A percentile compares a stretch with the other conserved stretches of the same genome.
Conservation (phyloP, 306 rosid species). For the Vicia villosa region DNA sequence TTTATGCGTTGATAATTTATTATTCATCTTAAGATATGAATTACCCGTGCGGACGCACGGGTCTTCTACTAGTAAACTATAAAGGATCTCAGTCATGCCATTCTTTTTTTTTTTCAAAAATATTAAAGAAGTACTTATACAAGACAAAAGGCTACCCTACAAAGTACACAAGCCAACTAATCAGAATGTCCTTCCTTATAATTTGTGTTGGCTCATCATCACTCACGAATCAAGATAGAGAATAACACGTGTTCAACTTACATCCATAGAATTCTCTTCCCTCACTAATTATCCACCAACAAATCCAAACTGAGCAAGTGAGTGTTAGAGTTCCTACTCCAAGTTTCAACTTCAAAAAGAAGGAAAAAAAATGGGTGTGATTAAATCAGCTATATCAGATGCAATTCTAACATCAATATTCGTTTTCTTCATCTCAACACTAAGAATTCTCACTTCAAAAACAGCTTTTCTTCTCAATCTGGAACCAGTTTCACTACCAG, state of each 20-base stretch:
- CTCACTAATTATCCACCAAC: too few relatives aligned
- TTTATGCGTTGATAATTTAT: too few relatives aligned
- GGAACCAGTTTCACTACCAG: conserved; percentile 36
- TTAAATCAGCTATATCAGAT: conserved; percentile 33
- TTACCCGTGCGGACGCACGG: too few relatives aligned
- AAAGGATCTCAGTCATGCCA: not conserved
- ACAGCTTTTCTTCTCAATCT: conserved; percentile 41
- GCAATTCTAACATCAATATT: conserved; percentile 22
- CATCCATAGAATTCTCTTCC: too few relatives aligned
- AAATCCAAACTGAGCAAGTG: too few relatives aligned
- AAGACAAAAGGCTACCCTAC: not conserved
- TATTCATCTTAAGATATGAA: too few relatives aligned
- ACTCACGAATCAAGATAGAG: not conserved
- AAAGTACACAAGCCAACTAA: not conserved
- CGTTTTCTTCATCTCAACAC: conserved; percentile 44
- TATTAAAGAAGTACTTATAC: not conserved
- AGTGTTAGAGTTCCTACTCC: not conserved
- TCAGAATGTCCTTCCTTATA: not conserved
- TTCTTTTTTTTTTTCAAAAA: not conserved
- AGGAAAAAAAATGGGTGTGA: conserved; percentile 33
- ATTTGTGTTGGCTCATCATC: not conserved
- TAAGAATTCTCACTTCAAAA: conserved; percentile 40
- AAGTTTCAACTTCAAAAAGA: not conserved
- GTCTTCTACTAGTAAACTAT: too few relatives aligned
- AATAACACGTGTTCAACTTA: too few relatives aligned